Evolutionary conservation across 148 eudicot species (phyloP).

Genomic region (Amaranthus cruentus): DNA sequence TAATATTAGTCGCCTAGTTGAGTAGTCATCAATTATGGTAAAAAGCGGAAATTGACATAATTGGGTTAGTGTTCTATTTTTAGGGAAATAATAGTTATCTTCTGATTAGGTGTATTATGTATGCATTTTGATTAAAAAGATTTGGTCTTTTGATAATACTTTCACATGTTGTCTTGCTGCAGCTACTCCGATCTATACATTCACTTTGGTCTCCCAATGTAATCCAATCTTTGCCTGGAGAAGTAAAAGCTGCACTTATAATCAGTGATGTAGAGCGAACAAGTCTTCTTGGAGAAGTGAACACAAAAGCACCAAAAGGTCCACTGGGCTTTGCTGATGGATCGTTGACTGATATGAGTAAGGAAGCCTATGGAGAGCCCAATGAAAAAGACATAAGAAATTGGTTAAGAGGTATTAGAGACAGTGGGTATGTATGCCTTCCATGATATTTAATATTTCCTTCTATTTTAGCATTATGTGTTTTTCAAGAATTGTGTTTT

Average conservation of each 20-base stretch:
- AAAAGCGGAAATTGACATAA: neutral
- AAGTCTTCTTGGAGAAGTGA: conserved; percentile 82
- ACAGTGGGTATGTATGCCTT: conserved; percentile 73
- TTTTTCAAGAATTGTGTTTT: neutral
- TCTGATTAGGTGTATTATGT: neutral
- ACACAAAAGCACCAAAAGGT: conserved; percentile 58
- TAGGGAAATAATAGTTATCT: neutral
- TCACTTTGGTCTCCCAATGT: conserved; percentile 94
- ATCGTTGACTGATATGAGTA: conserved; percentile 55
- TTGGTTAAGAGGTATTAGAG: conserved; percentile 93
- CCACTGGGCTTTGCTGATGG: conserved; percentile 62
- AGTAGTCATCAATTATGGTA: neutral
- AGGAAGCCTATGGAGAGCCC: conserved; percentile 64
- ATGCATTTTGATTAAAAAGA: neutral
- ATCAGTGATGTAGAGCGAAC: conserved; percentile 78
- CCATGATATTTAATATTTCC: neutral
- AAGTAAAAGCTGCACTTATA: conserved; percentile 78
- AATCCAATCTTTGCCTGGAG: conserved; percentile 72
- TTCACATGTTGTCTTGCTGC: conserved; percentile 18
- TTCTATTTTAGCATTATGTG: neutral
- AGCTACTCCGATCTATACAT: conserved; percentile 94
- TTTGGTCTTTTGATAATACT: conserved; percentile 4
- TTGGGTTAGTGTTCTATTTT: neutral
- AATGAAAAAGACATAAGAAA: conserved; percentile 79
- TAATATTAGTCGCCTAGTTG: neutral